Percentiles rank a stretch among this genome's conserved stretches.
These are phyloP conservation scores for Penicillium sp. DNA, from an alignment of 2,329 filamentous ascomycete species.

Conservation along the genomic window DNA sequence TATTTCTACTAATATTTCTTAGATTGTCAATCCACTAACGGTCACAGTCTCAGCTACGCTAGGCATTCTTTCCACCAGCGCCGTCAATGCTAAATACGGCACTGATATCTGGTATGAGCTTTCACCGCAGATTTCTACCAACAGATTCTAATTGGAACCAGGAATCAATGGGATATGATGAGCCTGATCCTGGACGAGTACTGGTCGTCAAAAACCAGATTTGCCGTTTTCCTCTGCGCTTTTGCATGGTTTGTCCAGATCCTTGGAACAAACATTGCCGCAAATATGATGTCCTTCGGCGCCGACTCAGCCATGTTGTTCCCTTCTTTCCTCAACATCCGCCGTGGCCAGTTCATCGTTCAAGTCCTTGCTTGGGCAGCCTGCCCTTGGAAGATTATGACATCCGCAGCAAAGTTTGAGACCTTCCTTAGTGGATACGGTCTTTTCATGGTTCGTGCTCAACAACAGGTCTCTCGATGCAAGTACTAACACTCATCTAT, in stretches of 20 bases:
- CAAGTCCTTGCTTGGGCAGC: constrained; percentile 2
- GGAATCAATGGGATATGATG: constrained; percentile 8
- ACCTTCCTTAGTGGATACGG: constrained; percentile 5
- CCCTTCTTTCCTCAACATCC: not conserved
- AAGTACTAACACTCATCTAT: not conserved
- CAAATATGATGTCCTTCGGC: constrained; percentile 6
- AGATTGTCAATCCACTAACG: constrained; percentile 1
- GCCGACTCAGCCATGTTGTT: constrained; percentile 2
- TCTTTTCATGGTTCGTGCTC: not conserved
- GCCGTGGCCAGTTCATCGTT: not conserved
- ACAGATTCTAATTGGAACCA: not conserved
- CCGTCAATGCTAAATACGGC: not conserved
- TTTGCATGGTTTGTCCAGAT: constrained; percentile 6
- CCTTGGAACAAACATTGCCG: constrained; percentile 3
- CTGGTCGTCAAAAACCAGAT: constrained; percentile 1
- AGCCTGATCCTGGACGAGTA: constrained; percentile 1
- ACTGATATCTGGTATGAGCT: constrained; percentile 1
- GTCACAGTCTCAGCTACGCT: constrained; percentile 1
- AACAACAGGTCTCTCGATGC: not conserved
- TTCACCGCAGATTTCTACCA: too few species aligned
- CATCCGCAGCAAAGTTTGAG: not conserved
- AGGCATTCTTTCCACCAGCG: constrained; percentile 3
- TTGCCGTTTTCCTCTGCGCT: constrained; percentile 2
- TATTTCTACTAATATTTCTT: not conserved
- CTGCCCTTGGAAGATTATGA: constrained; percentile 1